Evolutionary conservation across 768 basidiomycete species (phyloP), one percentile per base, ranked within the genome.

Genomic region (Tricholoma flavovirens): DNA sequence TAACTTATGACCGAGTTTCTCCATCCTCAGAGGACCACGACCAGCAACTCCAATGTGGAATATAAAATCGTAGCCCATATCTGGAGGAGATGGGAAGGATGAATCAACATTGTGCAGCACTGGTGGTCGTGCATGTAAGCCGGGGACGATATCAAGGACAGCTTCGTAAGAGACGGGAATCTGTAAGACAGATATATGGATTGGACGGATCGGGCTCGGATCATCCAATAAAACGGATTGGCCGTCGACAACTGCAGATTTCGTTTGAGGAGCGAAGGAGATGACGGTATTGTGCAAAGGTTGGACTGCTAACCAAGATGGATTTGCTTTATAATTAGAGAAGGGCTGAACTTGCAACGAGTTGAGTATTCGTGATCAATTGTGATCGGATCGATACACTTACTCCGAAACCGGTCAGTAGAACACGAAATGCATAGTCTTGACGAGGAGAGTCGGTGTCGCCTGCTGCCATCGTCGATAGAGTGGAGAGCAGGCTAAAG

Each of bases 1-100:
- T 17, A 81, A 71, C 64, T 86, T 87, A 66, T 88, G 87, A 0
- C 80, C 79, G n/a, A 78, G 64, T 59, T 80, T 75, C 66, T 88
- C 87, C 75, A 88, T 77, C 19, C 83, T 74, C 53, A 87, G 62
- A 0, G 81, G 77, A 0, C 87, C 87, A 11, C 83, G 76, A 14
- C 82, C 81, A 5, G 84, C 86, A 17, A 85, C 82, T 3, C 87
- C 87, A 26, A 88, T 75, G 62, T 88, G 87, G 61, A 88, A 80
- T 53, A 88, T 78, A 62, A 88, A 81, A 64, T 88, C 86, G 61
- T 83, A 88, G 11, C 83, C 84, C 51, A 70, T 71, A 17, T 68
- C 66, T 21, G 80, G 78, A 1, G 78, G 69, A 22, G 76, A 59
- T 22, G 77, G 66, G 26, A 71, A 72, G 2, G 65, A 62, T 12